Base-by-base conservation (phyloP, 306 rosid species). In the Citrullus mucosospermus region DNA sequence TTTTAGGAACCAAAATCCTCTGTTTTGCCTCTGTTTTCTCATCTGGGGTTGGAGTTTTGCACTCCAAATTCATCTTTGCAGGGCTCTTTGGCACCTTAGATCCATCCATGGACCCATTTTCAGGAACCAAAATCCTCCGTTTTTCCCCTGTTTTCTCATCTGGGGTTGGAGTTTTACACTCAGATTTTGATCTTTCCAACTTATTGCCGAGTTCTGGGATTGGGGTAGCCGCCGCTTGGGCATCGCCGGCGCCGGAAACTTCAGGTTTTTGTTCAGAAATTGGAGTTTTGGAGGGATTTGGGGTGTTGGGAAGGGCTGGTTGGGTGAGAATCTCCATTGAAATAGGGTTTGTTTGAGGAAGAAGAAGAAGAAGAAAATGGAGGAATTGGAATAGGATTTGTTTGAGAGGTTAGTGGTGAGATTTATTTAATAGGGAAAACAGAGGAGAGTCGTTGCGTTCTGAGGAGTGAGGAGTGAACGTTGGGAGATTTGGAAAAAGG, bases 291-390 rank as follows among this genome's bases (percentile, higher is more conserved):
- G 22, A 22, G 22, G 22, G 22, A 22, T 22, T 22, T 22, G 22
- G 22, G 22, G 22, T 22, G 22, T 25, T 7, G 13, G 39, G 80
- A 66, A 82, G 43, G 12, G 81, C 55, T 16, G 50, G 8, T 58
- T 76, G 79, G 14, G 78, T 81, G 79, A 57, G 36, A 72, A 56
- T 86, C 82, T 90, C 96, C 92, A 88, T 91, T 14, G 43, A 50
- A 20, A 59, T 9, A 48, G 6, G 53, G 4, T 48, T 48, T 12
- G 53, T 1, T 48, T 48, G 53, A 48, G 1, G 5, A 46, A 46
- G 51, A 48, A 11, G 72, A 36, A 65, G 72, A 13, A 36, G 15
- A 65, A 34, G 4, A 17, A 43, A 12, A 4, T 9, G n/a, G 54
- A 41, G 10, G 70, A 68, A 36, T 16, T 41, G 46, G 54, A 41